Percentiles rank a stretch among this genome's conserved stretches.
Conservation (phyloP, 2,329 filamentous ascomycete genomes). For the Beauveria brongniartii region DNA sequence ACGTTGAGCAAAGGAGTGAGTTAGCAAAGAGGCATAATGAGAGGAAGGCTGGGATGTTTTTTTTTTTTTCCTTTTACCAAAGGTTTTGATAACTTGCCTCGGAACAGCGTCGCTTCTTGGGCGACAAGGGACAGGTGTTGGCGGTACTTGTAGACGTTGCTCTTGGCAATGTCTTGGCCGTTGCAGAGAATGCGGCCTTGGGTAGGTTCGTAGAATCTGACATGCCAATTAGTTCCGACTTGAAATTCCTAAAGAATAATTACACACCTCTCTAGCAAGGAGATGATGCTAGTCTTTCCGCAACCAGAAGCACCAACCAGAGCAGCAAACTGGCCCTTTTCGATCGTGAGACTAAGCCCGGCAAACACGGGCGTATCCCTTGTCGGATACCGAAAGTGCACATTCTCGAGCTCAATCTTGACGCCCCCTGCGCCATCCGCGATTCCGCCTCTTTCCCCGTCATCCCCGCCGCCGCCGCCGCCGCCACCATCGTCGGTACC, state of each 20-base stretch:
- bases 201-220: conserved; percentile 60
- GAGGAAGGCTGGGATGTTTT: neutral
- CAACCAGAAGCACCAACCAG: conserved; percentile 63
- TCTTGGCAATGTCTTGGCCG: conserved; percentile 46
- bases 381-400: conserved; percentile 54
- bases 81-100: conserved; percentile 32
- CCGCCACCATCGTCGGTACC: conserved; percentile 18
- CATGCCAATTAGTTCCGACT: neutral
- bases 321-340: conserved; percentile 62
- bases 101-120: conserved; percentile 67
- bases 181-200: conserved; percentile 59
- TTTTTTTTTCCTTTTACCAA: neutral
- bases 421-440: conserved; percentile 41
- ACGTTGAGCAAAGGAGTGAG: neutral
- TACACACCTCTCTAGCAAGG: conserved; percentile 43
- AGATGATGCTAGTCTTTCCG: conserved; percentile 66
- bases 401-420: conserved; percentile 46
- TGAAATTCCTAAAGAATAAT: neutral
- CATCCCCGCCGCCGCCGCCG: conserved; percentile 16
- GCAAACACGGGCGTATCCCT: conserved; percentile 49
- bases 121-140: conserved; percentile 60
- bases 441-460: conserved; percentile 15
- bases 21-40: neutral
- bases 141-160: conserved; percentile 57
- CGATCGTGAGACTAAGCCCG: conserved; percentile 54